phyloP scores from a whole-genome alignment of 768 basidiomycete species.

The Tephrocybe rancida region DNA sequence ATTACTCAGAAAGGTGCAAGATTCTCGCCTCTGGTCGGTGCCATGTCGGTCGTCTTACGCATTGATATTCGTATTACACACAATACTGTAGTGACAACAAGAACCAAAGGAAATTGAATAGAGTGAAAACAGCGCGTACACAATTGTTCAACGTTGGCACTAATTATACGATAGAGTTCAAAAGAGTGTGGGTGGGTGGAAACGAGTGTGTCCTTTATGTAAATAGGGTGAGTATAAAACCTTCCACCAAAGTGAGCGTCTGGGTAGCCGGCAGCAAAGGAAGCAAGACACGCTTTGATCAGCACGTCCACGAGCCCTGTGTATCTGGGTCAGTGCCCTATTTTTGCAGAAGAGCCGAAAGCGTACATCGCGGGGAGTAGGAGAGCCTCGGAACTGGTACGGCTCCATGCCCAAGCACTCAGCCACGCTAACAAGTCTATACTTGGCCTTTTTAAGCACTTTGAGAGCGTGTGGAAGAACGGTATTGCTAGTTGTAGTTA shows the following conservation, averaged over 20 bases:
- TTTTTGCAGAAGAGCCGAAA: neutral
- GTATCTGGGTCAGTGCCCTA: neutral
- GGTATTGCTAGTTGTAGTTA: constrained; percentile 18
- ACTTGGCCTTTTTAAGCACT: constrained; percentile 36
- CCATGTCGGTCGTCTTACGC: too few species aligned
- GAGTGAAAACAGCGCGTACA: too few species aligned
- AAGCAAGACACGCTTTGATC: neutral
- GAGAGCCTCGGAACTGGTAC: constrained; percentile 31
- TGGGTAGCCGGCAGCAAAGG: neutral
- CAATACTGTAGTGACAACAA: too few species aligned
- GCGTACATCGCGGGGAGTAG: constrained; percentile 32
- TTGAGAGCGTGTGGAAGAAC: constrained; percentile 38
- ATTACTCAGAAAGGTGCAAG: too few species aligned
- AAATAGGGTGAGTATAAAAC: too few species aligned
- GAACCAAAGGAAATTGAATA: too few species aligned
- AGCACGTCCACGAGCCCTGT: neutral
- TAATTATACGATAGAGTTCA: too few species aligned
- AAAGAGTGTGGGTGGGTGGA: too few species aligned
- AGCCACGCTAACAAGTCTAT: constrained; percentile 39
- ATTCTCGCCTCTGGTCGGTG: too few species aligned
- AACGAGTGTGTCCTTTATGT: neutral
- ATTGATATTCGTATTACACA: too few species aligned
- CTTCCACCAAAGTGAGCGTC: too few species aligned
- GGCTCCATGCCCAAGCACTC: constrained; percentile 36
- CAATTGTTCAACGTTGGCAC: too few species aligned